Base-by-base conservation (phyloP, 176 grass and related monocot genomes). In the Microstegium vimineum region DNA sequence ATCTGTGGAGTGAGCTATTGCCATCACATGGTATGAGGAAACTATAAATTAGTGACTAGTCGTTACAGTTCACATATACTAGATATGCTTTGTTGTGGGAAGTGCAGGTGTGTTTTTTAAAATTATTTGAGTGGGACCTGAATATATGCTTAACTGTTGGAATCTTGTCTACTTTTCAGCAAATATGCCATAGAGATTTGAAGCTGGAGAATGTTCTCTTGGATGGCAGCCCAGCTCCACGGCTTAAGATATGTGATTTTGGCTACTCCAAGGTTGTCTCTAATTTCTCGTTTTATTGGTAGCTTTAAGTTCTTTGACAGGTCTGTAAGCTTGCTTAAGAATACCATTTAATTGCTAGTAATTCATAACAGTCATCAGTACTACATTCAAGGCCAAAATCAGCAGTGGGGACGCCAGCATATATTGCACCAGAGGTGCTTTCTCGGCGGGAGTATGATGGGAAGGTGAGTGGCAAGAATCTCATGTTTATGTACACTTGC, bases 161-260 rank as follows among this genome's bases (percentile, higher is more conserved):
- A 74, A 78, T 80, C 73, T 86, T 81, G 38, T 25, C 59, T 69
- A 37, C 82, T 84, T 90, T 82, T 68, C 86, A 94, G 92, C 86
- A 94, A 94, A 94, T 94, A 86, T 94, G 92, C 76, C 89, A 94
- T 83, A 87, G 92, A 78, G 92, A 94, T 91, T 89, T 94, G 89
- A 94, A 94, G 71, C 46, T 94, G 80, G 92, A 94, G 86, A 94
- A 94, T 88, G 90, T 88, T 81, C 89, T 91, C 46, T 73, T 91
- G 57, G 89, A 94, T 73, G 89, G 89, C 30, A 94, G 59, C 60
- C 46, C 59, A 37, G 92, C 92, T 60, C 92, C 86, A 0, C 86
- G 86, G 66, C 89, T 94, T 60, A 94, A 94, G 89, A 94, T 94
- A 82, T 94, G 89, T 66, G 92, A 94, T 91, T 94, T 94, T 83